Percentiles rank a stretch among this genome's conserved stretches.
Conservation (phyloP, 495 filamentous ascomycete species). For the Monascus purpureus region DNA sequence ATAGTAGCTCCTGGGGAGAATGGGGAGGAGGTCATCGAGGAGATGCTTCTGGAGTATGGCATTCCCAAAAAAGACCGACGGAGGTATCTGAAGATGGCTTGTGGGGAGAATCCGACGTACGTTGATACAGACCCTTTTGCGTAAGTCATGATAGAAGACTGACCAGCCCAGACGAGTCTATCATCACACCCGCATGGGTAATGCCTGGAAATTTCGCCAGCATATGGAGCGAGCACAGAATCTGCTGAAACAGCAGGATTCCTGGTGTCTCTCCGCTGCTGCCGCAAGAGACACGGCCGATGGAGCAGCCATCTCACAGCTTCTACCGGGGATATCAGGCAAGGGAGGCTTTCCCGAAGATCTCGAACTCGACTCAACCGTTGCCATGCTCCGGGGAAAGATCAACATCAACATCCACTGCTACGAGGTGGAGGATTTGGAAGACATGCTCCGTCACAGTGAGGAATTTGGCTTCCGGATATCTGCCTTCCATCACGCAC, state of each 20-base stretch:
- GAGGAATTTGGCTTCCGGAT: conserved; percentile 52
- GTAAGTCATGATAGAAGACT: too few species aligned
- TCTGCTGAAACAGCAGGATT: conserved; percentile 38
- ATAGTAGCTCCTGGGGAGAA: conserved; percentile 31
- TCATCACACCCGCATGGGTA: too few species aligned
- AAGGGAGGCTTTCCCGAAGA: conserved; percentile 30
- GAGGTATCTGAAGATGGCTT: conserved; percentile 59
- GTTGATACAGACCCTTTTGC: too few species aligned
- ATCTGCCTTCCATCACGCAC: conserved; percentile 51
- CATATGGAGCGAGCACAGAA: conserved; percentile 43
- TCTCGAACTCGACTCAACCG: conserved; percentile 41
- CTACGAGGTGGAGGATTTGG: conserved; percentile 50
- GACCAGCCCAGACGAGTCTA: too few species aligned
- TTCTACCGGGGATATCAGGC: conserved; percentile 5
- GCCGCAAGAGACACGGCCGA: conserved; percentile 13
- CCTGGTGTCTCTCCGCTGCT: conserved; percentile 42
- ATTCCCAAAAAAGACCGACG: conserved; percentile 23
- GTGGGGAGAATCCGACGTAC: conserved; percentile 50
- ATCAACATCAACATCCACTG: conserved; percentile 52
- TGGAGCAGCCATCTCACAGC: conserved; percentile 6
- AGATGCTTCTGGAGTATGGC: conserved; percentile 33
- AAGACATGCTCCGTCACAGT: conserved; percentile 45
- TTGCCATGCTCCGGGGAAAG: conserved; percentile 44
- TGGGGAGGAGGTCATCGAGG: conserved; percentile 36
- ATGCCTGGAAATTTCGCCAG: conserved; percentile 49